phyloP scores from a whole-genome alignment of 768 basidiomycete genomes.

The Tylopilus sp. region DNA sequence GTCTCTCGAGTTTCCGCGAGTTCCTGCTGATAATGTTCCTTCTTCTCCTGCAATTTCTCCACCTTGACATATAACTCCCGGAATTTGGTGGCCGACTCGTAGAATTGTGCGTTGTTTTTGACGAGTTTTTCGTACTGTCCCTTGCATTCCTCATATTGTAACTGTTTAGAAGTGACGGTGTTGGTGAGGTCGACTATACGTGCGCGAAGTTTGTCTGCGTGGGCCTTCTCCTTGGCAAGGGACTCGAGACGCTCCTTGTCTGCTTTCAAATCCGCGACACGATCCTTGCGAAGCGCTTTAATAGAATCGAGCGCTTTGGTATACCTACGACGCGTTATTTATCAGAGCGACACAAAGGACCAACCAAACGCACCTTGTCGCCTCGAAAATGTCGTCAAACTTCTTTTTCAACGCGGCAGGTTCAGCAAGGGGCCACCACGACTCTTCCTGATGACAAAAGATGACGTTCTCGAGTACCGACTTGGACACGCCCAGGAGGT shows the following conservation, averaged over 20 bases:
- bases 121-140: constrained; percentile 61
- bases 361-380: constrained; percentile 64
- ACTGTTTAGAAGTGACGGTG: constrained; percentile 64
- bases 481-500: constrained; percentile 91
- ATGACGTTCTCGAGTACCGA: constrained; percentile 99
- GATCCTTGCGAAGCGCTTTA: constrained; percentile 86
- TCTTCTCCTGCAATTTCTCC: constrained; percentile 59
- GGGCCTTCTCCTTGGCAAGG: constrained; percentile 76
- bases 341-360: background rate
- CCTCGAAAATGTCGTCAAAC: constrained; percentile 99
- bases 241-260: constrained; percentile 85
- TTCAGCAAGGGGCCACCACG: constrained; percentile 95
- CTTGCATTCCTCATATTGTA: constrained; percentile 70
- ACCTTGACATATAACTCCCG: constrained; percentile 77
- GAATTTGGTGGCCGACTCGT: constrained; percentile 81
- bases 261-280: constrained; percentile 84
- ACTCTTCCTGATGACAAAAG: constrained; percentile 99
- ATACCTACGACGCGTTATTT: constrained; percentile 54
- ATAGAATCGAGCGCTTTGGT: constrained; percentile 96
- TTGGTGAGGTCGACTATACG: constrained; percentile 61
- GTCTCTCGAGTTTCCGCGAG: constrained; percentile 60
- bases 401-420: constrained; percentile 94
- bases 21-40: constrained; percentile 58
- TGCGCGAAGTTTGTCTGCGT: constrained; percentile 77
- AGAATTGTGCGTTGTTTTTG: constrained; percentile 71